Base-by-base conservation (phyloP, 108 stramenopile species). In the Hondaea fermentalgiana region DNA sequence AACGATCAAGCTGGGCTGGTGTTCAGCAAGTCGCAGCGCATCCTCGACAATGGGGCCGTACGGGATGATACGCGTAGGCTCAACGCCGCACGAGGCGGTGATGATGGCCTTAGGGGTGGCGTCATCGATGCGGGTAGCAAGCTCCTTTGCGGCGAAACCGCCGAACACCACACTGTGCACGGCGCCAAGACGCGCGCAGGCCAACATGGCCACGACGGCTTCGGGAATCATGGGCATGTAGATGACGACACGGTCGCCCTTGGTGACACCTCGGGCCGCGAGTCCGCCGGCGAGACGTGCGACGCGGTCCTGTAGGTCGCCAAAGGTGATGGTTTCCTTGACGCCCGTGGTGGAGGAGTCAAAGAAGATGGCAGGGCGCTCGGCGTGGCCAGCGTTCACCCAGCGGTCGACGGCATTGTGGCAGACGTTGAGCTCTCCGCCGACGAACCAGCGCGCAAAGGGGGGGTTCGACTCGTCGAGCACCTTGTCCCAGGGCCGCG, bases 171-270 rank as follows among this genome's bases (percentile, higher is more conserved):
- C 96, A 47, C 91, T 92, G 88, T 97, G 96, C 28, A 96, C 89
- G 14, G 96, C 96, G 28, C 96, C 95, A 60, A 96, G 91, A 21
- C 95, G 90, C 8, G 95, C 91, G 87, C 95, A 96, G 14, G 95
- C 94, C 10, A 97, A 89, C 96, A 97, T 96, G 25, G 96, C 94
- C 55, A 97, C 89, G 5, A 91, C 87, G 51, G 95, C 91, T 87
- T 97, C 93, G 0, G 96, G 96, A 21, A 97, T 94, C 92, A 95
- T 95, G 5, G 96, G 96, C 95, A 96, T 94, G 93, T 97, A 97
- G 87, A 96, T 93, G 35, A 96, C 88, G 23, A 96, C 95, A 5
- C 93, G 89, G 92, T 96, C 95, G 6, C 96, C 96, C 42, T 60
- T 87, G 47, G 90, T 76, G 35, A 96, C 95, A 10, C 94, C 95